Evolutionary conservation across 352 stramenopile genomes (phyloP), one percentile per base, ranked within the genome.

Genomic region (Globisporangium splendens): DNA sequence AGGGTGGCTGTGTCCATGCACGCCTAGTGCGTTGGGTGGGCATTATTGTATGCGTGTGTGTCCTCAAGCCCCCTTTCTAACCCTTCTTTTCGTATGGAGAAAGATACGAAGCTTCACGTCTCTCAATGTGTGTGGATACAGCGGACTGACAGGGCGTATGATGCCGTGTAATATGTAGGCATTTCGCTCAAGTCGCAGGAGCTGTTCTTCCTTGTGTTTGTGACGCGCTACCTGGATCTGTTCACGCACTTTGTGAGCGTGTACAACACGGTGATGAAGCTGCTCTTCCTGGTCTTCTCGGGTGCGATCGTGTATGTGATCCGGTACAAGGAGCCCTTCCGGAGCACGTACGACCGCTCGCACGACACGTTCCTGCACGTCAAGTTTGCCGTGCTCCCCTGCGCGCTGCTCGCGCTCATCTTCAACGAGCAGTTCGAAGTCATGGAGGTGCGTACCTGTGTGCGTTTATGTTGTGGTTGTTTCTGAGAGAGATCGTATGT

Each of bases 221-320:
- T 99, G 14, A 98, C 95, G 20, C 92, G 90, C 47, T 99, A 99
- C 80, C 69, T 99, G 51, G 98, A 99, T 65, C 80, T 99, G 8
- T 99, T 99, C 66, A 98, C 93, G 64, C 85, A 93, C 75, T 96
- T 89, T 59, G 85, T 96, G 72, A 93, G 88, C 55, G 48, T 99
- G 18, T 99, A 99, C 88, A 99, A 99, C 77, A 98, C 91, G 28
- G 63, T 89, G 49, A 99, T 99, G 97, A 99, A 99, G 77, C 63
- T 99, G 21, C 72, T 99, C 10, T 99, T 99, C 77, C 95, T 99
- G 53, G 71, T 73, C 46, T 93, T 97, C 49, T 99, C 97, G 50
- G 87, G 93, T 35, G 94, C 88, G 50, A 99, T 99, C 67, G 93
- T 99, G 56, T 99, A 99, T 84, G 96, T 98, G 59, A 99, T 99